Base-by-base conservation (phyloP, 2,329 filamentous ascomycete species). In the Nigrospora osmanthi region DNA sequence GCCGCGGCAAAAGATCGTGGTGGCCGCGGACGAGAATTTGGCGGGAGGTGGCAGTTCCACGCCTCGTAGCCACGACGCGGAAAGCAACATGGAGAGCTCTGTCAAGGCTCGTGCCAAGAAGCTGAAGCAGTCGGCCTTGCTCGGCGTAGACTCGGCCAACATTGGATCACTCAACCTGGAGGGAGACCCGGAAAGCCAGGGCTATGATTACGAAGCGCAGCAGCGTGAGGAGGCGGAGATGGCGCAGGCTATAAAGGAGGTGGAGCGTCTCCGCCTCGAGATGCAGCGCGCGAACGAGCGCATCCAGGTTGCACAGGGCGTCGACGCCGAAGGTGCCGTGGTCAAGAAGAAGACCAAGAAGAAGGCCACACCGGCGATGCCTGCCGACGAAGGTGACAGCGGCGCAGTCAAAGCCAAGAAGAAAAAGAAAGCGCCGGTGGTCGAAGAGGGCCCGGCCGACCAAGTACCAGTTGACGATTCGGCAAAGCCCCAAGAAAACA, bases 91-190 rank as follows among this genome's bases (percentile, higher is more conserved):
- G 3, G 69, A 74, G 48, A 67, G 64, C 23, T 54, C 66, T 17
- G 60, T 66, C 34, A 86, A 81, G 58, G 53, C 65, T 4, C 73
- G 71, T 36, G 56, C 59, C 28, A 70, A 66, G 49, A 78, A 71
- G 51, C 59, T 71, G 14, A 88, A 85, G 49, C 74, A 67, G 47
- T 75, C 78, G 44, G 69, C 74, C 6, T 69, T 96, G 1, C 76
- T 98, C 1, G 81, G 90, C 52, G 85, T 97, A 1, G 89, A 96
- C 64, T 95, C 89, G 33, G 91, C 87, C 52, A 85, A 83, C 36
- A 79, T 98, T 3, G 80, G 81, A 1, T 70, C 79, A 3, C 76
- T 96, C 37, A 85, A 78, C 38, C 75, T 96, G 1, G 80, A 84
- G 40, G 79, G 73, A 31, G 69, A 65, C 40, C 52, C 55, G 14